A percentile compares a stretch with the other conserved stretches of the same genome.
phyloP scores from a whole-genome alignment of 805 yeast species.

The Saccharomycopsis synnaedendra region DNA sequence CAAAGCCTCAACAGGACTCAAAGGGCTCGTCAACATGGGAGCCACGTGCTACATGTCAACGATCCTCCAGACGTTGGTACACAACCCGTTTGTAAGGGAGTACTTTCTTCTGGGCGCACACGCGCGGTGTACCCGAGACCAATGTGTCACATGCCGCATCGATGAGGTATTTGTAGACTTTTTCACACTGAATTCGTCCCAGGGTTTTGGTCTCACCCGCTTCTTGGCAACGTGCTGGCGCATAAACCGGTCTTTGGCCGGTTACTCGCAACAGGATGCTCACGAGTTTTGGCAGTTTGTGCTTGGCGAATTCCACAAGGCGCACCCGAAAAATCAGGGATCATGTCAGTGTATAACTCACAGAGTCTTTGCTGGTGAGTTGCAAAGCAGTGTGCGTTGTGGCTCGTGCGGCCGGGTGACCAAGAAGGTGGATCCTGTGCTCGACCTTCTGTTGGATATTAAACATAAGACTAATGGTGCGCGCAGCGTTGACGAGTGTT shows the following conservation, averaged over 20 bases:
- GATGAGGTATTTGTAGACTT: conserved; percentile 70
- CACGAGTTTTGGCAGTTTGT: conserved; percentile 96
- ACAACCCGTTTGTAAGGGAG: conserved; percentile 77
- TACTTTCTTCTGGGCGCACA: conserved; percentile 71
- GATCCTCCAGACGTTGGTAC: conserved; percentile 78
- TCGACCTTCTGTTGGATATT: conserved; percentile 81
- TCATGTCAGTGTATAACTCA: conserved; percentile 74
- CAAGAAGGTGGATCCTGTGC: conserved; percentile 66
- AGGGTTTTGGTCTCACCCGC: conserved; percentile 74
- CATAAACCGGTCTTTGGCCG: conserved; percentile 75
- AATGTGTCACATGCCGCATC: conserved; percentile 76
- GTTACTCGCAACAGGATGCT: conserved; percentile 96
- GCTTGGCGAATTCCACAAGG: conserved; percentile 69
- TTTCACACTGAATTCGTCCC: conserved; percentile 47
- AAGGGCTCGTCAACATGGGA: conserved; percentile 90
- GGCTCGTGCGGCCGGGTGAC: conserved; percentile 52
- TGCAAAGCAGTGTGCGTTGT: conserved; percentile 74
- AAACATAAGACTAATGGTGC: conserved; percentile 24
- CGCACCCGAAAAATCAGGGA: conserved; percentile 20
- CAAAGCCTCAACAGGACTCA: conserved; percentile 63
- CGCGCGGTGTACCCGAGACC: conserved; percentile 35
- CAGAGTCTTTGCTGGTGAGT: conserved; percentile 68
- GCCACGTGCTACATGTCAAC: conserved; percentile 96
- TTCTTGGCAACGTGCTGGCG: conserved; percentile 82
- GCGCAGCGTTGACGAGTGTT: conserved; percentile 45